Conservation (phyloP, 2,329 filamentous ascomycete species). For the Colletotrichum aenigma region DNA sequence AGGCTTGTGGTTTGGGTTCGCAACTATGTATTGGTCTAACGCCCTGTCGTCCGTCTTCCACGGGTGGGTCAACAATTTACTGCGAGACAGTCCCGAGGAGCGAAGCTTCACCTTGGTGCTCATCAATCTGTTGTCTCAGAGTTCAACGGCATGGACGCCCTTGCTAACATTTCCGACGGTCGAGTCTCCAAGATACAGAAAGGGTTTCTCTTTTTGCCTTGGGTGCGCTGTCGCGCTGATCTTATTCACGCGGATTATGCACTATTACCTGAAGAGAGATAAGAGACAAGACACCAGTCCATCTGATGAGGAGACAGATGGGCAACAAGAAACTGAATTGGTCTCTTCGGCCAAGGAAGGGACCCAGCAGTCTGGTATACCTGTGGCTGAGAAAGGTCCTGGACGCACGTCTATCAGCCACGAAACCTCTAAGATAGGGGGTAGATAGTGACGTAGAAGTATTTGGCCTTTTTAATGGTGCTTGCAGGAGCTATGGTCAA, state of each 20-base stretch:
- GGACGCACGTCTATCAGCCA: neutral
- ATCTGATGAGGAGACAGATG: neutral
- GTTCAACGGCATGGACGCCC: slow-evolving; percentile 58
- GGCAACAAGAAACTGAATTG: neutral
- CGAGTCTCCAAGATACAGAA: slow-evolving; percentile 45
- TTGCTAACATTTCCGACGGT: slow-evolving; percentile 53
- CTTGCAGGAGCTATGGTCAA: neutral
- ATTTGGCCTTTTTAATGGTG: neutral
- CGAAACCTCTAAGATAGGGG: neutral
- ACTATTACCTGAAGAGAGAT: slow-evolving; percentile 5
- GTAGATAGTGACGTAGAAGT: fast-evolving
- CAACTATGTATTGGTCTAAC: slow-evolving; percentile 30
- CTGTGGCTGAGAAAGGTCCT: neutral
- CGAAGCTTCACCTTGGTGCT: slow-evolving; percentile 1
- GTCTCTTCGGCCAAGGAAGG: neutral
- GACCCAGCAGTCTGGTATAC: neutral
- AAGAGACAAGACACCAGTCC: neutral
- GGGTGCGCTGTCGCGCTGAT: slow-evolving; percentile 2
- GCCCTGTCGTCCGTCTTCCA: neutral
- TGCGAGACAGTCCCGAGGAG: neutral
- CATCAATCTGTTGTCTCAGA: slow-evolving; percentile 50
- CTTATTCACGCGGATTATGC: slow-evolving; percentile 1
- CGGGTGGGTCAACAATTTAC: slow-evolving; percentile 2
- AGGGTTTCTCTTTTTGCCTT: slow-evolving; percentile 45
- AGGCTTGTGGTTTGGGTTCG: slow-evolving; percentile 57